phyloP scores from a whole-genome alignment of 2,329 filamentous ascomycete species.

The Colletotrichum caudatum region DNA sequence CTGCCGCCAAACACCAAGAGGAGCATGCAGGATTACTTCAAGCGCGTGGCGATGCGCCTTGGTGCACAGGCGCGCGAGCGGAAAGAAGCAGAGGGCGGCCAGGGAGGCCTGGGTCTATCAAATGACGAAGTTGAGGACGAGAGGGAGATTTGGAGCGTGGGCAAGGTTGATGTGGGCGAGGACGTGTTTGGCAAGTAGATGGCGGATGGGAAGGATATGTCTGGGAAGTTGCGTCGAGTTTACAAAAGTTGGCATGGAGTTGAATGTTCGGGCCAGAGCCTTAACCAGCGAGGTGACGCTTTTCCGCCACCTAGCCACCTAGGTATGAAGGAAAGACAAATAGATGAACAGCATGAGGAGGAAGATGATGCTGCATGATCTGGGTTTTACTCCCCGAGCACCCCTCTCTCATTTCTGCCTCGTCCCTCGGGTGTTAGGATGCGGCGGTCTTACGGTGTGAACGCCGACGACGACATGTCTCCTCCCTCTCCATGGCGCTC shows the following conservation, averaged over 20 bases:
- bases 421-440: neutral
- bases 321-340: neutral
- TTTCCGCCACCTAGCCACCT: neutral
- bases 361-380: neutral
- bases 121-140: conserved; percentile 96
- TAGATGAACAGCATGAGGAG: no score
- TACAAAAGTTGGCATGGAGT: conserved; percentile 23
- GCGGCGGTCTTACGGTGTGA: no score
- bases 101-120: conserved; percentile 84
- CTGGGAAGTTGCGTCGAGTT: conserved; percentile 37
- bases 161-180: conserved; percentile 82
- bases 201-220: conserved; percentile 7
- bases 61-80: conserved; percentile 90
- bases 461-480: no score
- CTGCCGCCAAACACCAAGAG: conserved; percentile 81
- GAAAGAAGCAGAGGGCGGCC: conserved; percentile 89
- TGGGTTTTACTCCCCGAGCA: neutral
- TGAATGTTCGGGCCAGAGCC: neutral
- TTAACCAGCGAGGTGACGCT: neutral
- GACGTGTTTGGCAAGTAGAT: conserved; percentile 63
- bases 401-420: neutral
- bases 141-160: conserved; percentile 94
- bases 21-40: conserved; percentile 97
- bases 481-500: neutral
- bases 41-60: conserved; percentile 86